Evolutionary conservation across 129 eudicot genomes (phyloP), one percentile per base, ranked within the genome.

Genomic region (Heracleum sosnowskyi): DNA sequence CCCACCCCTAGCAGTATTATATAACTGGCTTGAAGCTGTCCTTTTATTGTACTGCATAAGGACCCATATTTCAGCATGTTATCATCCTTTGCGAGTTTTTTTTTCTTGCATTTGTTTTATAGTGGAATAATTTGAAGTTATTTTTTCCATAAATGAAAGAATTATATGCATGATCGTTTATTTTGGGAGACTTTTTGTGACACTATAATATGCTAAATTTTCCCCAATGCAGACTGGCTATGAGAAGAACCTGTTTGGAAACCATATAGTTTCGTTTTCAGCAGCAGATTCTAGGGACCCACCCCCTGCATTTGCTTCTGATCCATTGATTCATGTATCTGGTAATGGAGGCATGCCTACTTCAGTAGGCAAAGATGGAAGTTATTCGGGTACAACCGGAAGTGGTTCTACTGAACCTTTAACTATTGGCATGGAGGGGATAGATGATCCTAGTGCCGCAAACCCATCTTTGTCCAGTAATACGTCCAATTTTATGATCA

Each of bases 181-280:
- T 33, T 35, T 1, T 60, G 28, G 79, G 28, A 1, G 22, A 69
- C 49, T 7, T 45, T 1, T 22, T 2, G 34, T 63, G 37, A 33
- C 35, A 31, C 42, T 28, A 39, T 15, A 39, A 57, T 18, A 18
- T 74, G 40, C 24, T 79, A 28, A 31, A 11, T 24, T 24, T 77
- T 77, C 76, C 73, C 29, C 76, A 45, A 33, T 85, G 88, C 88
- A 94, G 97, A 91, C 89, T 83, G 97, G 96, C 73, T 44, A 86
- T 79, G 97, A 91, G 91, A 94, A 91, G 86, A 91, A 87, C 51
- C 87, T 94, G 81, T 94, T 94, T 79, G 97, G 96, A 53, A 91
- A 85, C 83, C 91, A 90, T 88, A 93, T 96, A 45, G 93, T 91
- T 57, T 82, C 96, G 29, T 41, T 88, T 78, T 57, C 88, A 47